phyloP scores from a whole-genome alignment of 768 basidiomycete species.

The Daedalea quercina region DNA sequence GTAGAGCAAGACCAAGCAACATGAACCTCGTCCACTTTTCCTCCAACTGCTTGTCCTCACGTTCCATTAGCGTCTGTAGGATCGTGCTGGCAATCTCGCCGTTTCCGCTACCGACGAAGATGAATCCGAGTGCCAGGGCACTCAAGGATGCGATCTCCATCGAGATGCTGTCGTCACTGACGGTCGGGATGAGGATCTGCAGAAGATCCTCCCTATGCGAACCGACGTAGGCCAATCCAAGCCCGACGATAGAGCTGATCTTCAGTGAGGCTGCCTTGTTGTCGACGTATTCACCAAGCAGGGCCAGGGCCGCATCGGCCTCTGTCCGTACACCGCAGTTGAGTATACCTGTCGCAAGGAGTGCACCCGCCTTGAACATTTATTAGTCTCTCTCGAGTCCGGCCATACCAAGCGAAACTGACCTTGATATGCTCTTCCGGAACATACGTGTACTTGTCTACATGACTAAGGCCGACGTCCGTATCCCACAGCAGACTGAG shows the following conservation, averaged over 20 bases:
- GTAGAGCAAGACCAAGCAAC: slow-evolving; percentile 80
- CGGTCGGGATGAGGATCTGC: slow-evolving; percentile 66
- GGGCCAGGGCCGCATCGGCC: slow-evolving; percentile 85
- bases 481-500: slow-evolving; percentile 94
- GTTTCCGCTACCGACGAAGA: slow-evolving; percentile 92
- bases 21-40: slow-evolving; percentile 96
- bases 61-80: slow-evolving; percentile 87
- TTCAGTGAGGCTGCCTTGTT: slow-evolving; percentile 81
- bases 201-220: slow-evolving; percentile 85
- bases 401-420: slow-evolving; percentile 1
- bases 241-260: slow-evolving; percentile 84
- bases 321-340: slow-evolving; percentile 88
- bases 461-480: slow-evolving; percentile 86
- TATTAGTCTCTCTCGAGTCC: background rate
- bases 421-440: slow-evolving; percentile 95
- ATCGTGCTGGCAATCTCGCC: slow-evolving; percentile 89
- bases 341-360: slow-evolving; percentile 90
- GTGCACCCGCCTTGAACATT: slow-evolving; percentile 67
- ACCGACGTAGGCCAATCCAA: slow-evolving; percentile 94
- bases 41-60: slow-evolving; percentile 64
- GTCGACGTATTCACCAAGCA: slow-evolving; percentile 85
- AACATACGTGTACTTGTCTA: slow-evolving; percentile 97
- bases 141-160: slow-evolving; percentile 89
- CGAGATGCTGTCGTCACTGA: slow-evolving; percentile 73
- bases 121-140: slow-evolving; percentile 86